Conservation (phyloP, 139 green algal genomes). For the Chlorella sp. region DNA sequence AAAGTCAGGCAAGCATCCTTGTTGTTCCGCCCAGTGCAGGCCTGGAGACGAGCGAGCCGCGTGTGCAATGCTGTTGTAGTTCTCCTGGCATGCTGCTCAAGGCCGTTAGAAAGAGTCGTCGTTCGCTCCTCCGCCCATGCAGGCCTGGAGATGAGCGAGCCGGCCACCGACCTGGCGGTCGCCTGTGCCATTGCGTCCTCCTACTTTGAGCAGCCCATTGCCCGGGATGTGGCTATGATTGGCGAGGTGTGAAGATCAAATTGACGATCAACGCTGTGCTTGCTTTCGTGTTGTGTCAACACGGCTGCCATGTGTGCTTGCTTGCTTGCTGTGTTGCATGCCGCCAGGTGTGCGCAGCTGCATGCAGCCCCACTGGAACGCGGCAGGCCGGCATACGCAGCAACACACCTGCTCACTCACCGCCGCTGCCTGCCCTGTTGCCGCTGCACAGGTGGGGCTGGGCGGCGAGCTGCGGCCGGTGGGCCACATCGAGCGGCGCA, state of each 20-base stretch:
- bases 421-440: not conserved
- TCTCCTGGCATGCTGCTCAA: too few species aligned
- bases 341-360: not conserved
- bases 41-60: not conserved
- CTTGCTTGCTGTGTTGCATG: not conserved
- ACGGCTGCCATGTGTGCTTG: too few species aligned
- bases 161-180: conserved; percentile 78
- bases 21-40: not conserved
- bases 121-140: not conserved
- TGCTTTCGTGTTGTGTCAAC: too few species aligned
- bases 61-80: too few species aligned
- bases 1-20: not conserved
- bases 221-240: conserved; percentile 56
- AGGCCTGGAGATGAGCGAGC: conserved; percentile 60
- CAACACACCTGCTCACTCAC: too few species aligned
- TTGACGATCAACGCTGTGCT: not conserved
- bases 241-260: conserved; percentile 60
- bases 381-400: too few species aligned
- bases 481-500: conserved; percentile 34
- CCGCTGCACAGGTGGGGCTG: conserved; percentile 4
- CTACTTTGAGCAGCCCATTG: conserved; percentile 59
- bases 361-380: too few species aligned
- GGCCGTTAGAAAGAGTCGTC: too few species aligned
- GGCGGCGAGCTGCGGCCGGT: conserved; percentile 33
- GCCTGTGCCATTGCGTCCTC: conserved; percentile 64